Evolutionary conservation across 331 rosid species (phyloP).

Genomic region (Ulmus americana): DNA sequence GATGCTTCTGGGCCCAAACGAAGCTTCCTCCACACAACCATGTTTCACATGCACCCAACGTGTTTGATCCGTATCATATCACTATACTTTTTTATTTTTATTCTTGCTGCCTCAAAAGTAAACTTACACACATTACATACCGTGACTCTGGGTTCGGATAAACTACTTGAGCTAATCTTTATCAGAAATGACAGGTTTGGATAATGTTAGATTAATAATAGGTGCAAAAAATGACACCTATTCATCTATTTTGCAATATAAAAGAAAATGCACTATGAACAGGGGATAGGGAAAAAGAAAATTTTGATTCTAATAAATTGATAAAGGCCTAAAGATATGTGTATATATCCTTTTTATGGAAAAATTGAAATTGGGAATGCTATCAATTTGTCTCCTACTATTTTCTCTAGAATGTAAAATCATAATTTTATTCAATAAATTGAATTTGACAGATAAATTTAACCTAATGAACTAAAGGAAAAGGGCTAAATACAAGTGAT

Average conservation of each 20-base stretch:
- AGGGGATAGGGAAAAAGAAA: too few species aligned
- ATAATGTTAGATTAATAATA: too few species aligned
- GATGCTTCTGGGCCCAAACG: background rate
- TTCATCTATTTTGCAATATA: too few species aligned
- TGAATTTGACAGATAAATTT: constrained; percentile 39
- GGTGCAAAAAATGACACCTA: too few species aligned
- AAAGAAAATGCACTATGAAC: too few species aligned
- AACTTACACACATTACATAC: background rate
- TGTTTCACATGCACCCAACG: background rate
- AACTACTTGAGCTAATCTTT: too few species aligned
- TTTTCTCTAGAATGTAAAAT: constrained; percentile 30
- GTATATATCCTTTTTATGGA: background rate
- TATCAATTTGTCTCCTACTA: constrained; percentile 27
- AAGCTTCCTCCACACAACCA: constrained; percentile 5
- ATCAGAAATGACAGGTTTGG: too few species aligned
- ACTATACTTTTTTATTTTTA: background rate
- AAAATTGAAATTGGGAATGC: background rate
- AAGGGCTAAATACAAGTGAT: constrained; percentile 42
- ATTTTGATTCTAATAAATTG: background rate
- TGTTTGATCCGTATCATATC: background rate
- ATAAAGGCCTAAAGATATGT: background rate
- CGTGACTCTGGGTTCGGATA: background rate
- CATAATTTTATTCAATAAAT: constrained; percentile 38
- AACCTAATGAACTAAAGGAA: constrained; percentile 33
- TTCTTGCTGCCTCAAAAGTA: background rate